Base-by-base conservation (phyloP, 306 rosid genomes). In the Trichosanthes cucumerina region DNA sequence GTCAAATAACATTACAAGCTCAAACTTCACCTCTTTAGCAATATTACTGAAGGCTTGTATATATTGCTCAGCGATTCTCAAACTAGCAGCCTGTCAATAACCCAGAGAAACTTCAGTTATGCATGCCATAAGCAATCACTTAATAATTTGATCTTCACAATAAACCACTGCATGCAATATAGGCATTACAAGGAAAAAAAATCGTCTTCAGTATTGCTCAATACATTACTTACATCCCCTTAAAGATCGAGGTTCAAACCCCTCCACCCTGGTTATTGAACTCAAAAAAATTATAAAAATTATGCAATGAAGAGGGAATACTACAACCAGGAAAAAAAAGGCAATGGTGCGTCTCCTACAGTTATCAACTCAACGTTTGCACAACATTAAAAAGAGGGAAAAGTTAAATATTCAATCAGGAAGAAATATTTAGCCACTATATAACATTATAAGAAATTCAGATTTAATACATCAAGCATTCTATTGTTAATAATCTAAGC, bases 51-150 rank as follows among this genome's bases (percentile, higher is more conserved):
- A 95, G 83, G 98, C 97, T 62, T 84, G 86, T 72, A 95, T 85
- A 79, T 95, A 95, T 83, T 92, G 97, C 87, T 95, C 98, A 31
- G 97, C 98, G 44, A 95, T 82, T 80, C 93, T 89, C 87, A 95
- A 86, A 82, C 91, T 89, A 57, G 98, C 98, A 23, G 97, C 98
- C 98, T 95, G 92, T 84, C 86, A 84, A 74, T 49, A 79, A 64
- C 31, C 36, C 56, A 44, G 52, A 76, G 66, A 34, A 21, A 76
- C 50, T 36, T 73, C 23, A 53, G 52, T 15, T 34, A 56, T 54
- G 34, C 52, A 76, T 54, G 43, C 33, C 66, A 71, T 69, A 41
- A 19, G 33, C 9, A 75, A 56, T 73, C 78, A 66, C 73, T 66
- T 65, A 28, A 28, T 53, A 53, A 34, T 75, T 1, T 75, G 18